Conservation (phyloP, 225 moss, liverwort and hornwort genomes). For the Ulota crispa region DNA sequence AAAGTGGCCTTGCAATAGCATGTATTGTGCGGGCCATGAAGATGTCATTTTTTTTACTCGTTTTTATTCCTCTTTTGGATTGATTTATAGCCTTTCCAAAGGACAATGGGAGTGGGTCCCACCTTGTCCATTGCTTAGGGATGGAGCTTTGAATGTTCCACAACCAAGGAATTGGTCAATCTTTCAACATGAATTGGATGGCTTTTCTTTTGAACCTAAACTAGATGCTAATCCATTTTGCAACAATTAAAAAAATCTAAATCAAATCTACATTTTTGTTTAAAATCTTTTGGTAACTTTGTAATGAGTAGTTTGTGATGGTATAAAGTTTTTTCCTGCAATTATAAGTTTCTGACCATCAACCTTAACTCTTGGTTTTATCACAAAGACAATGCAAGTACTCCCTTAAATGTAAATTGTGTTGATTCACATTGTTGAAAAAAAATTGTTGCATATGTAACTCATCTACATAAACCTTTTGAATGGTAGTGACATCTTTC, state of each 20-base stretch:
- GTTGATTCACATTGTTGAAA: not conserved
- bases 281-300: not conserved
- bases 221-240: constrained; percentile 56
- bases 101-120: constrained; percentile 61
- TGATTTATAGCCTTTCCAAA: constrained; percentile 50
- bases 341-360: no score
- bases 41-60: constrained; percentile 60
- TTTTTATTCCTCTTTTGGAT: constrained; percentile 59
- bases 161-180: constrained; percentile 62
- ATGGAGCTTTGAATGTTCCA: constrained; percentile 56
- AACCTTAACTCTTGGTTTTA: not conserved
- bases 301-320: not conserved
- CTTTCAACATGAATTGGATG: constrained; percentile 66
- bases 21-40: constrained; percentile 62
- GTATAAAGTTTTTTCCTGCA: not conserved
- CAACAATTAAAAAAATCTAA: constrained; percentile 21
- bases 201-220: constrained; percentile 65
- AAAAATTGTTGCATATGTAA: not conserved
- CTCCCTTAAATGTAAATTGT: not conserved
- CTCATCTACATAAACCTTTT: not conserved
- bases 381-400: not conserved
- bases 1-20: constrained; percentile 68
- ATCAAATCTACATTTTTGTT: not conserved
- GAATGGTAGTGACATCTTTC: no score
- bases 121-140: constrained; percentile 50